Conservation (phyloP, 345 rosid species). For the Lagerstroemia speciosa region DNA sequence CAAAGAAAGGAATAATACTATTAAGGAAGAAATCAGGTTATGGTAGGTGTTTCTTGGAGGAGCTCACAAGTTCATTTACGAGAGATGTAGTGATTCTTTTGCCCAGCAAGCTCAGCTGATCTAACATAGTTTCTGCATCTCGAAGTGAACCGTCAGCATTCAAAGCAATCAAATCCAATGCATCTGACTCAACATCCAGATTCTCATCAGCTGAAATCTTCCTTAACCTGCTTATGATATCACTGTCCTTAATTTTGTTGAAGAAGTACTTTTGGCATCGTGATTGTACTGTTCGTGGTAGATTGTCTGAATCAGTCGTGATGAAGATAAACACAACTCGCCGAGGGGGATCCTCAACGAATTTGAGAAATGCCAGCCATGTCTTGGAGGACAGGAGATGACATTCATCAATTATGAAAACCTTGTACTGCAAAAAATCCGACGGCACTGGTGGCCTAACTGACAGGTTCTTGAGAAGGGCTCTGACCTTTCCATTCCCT, state of each 20-base stretch:
- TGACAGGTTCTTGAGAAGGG: constrained; percentile 50
- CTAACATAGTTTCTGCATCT: constrained; percentile 96
- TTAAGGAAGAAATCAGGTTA: neutral
- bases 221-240: constrained; percentile 55
- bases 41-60: neutral
- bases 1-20: neutral
- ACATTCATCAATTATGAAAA: constrained; percentile 82
- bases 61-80: constrained; percentile 92
- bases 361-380: constrained; percentile 86
- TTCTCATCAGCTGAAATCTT: constrained; percentile 63
- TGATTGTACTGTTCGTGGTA: constrained; percentile 91
- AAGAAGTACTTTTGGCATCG: constrained; percentile 89
- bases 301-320: constrained; percentile 85
- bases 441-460: constrained; percentile 29
- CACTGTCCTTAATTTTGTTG: constrained; percentile 84
- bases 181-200: constrained; percentile 79
- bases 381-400: constrained; percentile 80
- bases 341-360: constrained; percentile 73
- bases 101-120: constrained; percentile 91
- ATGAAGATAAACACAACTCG: constrained; percentile 72
- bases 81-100: constrained; percentile 72
- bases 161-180: constrained; percentile 84
- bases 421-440: constrained; percentile 43
- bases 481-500: constrained; percentile 55
- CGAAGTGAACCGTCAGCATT: constrained; percentile 97